Evolutionary conservation across 2,329 filamentous ascomycete species (phyloP).

Genomic region (Calonectria leucothoes): DNA sequence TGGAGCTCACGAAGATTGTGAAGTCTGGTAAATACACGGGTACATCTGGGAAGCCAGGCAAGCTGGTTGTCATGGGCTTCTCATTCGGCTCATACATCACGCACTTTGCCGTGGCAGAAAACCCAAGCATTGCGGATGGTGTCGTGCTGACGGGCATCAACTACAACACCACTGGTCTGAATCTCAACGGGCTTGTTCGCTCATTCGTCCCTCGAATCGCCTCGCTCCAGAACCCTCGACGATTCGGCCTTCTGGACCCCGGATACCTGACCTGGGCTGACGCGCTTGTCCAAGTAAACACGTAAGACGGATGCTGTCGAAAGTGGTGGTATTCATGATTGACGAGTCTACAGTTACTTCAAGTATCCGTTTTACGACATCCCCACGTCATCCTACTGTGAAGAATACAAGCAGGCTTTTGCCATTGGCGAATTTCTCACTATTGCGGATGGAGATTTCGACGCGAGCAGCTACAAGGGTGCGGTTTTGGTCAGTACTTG

Average conservation of each 20-base stretch:
- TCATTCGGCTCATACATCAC: slow-evolving; percentile 32
- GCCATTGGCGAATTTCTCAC: slow-evolving; percentile 32
- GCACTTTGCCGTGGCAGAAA: slow-evolving; percentile 27
- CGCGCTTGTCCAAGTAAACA: slow-evolving; percentile 23
- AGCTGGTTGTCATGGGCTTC: slow-evolving; percentile 32
- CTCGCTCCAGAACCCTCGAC: slow-evolving; percentile 23
- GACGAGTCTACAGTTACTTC: slow-evolving; percentile 22
- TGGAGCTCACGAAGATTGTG: slow-evolving; percentile 26
- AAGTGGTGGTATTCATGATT: neutral
- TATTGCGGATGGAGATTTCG: slow-evolving; percentile 28
- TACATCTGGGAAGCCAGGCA: slow-evolving; percentile 20
- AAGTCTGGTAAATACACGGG: slow-evolving; percentile 28
- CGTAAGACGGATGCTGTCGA: neutral
- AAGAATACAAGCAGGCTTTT: slow-evolving; percentile 31
- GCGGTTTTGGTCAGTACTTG: slow-evolving; percentile 24
- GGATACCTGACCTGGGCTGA: slow-evolving; percentile 32
- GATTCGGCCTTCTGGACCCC: slow-evolving; percentile 15
- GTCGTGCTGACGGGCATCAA: slow-evolving; percentile 27
- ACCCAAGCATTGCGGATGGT: slow-evolving; percentile 24
- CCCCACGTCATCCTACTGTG: slow-evolving; percentile 21
- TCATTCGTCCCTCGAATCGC: slow-evolving; percentile 31
- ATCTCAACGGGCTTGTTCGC: slow-evolving; percentile 23
- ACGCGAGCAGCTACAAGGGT: slow-evolving; percentile 29
- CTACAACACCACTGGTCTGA: slow-evolving; percentile 27
- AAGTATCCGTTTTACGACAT: slow-evolving; percentile 30